A percentile compares a stretch with the other conserved stretches of the same genome.
Evolutionary conservation across 169 alveolate species (phyloP).

Genomic region (Plasmodium gallinaceum): DNA sequence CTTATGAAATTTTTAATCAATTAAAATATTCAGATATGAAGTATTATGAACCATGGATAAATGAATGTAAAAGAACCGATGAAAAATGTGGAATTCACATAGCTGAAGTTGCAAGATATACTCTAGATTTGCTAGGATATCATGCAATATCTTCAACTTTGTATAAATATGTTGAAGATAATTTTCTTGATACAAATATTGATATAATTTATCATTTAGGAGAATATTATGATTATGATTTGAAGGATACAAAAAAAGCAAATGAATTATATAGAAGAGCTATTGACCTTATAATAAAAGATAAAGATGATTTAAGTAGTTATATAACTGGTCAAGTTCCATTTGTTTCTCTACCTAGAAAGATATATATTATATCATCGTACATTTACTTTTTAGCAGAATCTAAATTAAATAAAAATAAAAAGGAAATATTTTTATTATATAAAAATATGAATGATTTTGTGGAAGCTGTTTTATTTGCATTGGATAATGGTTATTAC

Average conservation of each 20-base stretch:
- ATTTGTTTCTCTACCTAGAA: slow-evolving; percentile 9
- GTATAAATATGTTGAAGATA: slow-evolving; percentile 29
- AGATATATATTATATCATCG: slow-evolving; percentile 30
- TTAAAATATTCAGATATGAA: slow-evolving; percentile 22
- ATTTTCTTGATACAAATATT: not conserved
- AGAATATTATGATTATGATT: slow-evolving; percentile 53
- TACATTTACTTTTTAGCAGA: slow-evolving; percentile 38
- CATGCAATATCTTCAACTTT: slow-evolving; percentile 7
- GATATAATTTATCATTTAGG: slow-evolving; percentile 28
- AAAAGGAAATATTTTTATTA: slow-evolving; percentile 12
- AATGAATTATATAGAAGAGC: slow-evolving; percentile 23
- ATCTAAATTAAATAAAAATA: not conserved
- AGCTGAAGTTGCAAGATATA: slow-evolving; percentile 44
- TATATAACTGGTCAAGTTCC: slow-evolving; percentile 1
- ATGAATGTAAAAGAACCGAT: slow-evolving; percentile 34
- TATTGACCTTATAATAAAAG: slow-evolving; percentile 15
- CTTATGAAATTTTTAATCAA: slow-evolving; percentile 37
- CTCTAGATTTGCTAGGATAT: slow-evolving; percentile 36
- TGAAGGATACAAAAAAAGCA: slow-evolving; percentile 17
- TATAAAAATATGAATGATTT: slow-evolving; percentile 23
- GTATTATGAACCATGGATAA: slow-evolving; percentile 45
- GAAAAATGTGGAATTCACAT: slow-evolving; percentile 24
- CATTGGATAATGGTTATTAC: slow-evolving; percentile 56
- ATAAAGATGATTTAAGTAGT: not conserved
- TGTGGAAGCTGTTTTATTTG: slow-evolving; percentile 16